Evolutionary conservation across 768 basidiomycete genomes (phyloP).

Genomic region (Amanita pallidorosea): DNA sequence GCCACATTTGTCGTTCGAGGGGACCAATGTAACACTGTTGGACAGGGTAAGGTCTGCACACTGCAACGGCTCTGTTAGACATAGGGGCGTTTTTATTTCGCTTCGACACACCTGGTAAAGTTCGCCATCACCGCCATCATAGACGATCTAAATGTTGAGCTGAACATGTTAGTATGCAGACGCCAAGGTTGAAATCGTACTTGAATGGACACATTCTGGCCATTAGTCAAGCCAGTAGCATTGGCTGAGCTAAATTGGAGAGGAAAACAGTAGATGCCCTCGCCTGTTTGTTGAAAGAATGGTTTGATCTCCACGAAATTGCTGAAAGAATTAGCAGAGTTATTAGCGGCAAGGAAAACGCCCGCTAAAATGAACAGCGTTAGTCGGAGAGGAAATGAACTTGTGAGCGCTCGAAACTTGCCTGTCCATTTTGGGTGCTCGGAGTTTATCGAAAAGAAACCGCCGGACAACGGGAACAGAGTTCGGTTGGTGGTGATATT

Average conservation of each 20-base stretch:
- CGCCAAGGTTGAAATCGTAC: constrained; percentile 9
- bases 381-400: neutral
- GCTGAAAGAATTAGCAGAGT: constrained; percentile 49
- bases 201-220: constrained; percentile 68
- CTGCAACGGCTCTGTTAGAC: constrained; percentile 22
- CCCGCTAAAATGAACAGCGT: constrained; percentile 25
- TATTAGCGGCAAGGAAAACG: constrained; percentile 37
- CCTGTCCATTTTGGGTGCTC: constrained; percentile 56
- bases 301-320: constrained; percentile 48
- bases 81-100: neutral
- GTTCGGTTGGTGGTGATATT: constrained; percentile 44
- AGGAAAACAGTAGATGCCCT: constrained; percentile 58
- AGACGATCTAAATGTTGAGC: constrained; percentile 30
- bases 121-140: constrained; percentile 57
- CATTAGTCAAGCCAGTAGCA: constrained; percentile 40
- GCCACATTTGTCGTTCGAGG: constrained; percentile 24
- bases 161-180: neutral
- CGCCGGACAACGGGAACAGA: constrained; percentile 54
- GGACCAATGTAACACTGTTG: constrained; percentile 35
- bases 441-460: constrained; percentile 52
- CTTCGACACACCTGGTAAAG: constrained; percentile 50
- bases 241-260: constrained; percentile 47
- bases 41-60: constrained; percentile 74
- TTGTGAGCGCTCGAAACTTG: constrained; percentile 18
- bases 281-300: constrained; percentile 39